These are phyloP conservation scores for Coelastrella sp. DNA, from an alignment of 139 green algal genomes.

Conservation along the genomic window DNA sequence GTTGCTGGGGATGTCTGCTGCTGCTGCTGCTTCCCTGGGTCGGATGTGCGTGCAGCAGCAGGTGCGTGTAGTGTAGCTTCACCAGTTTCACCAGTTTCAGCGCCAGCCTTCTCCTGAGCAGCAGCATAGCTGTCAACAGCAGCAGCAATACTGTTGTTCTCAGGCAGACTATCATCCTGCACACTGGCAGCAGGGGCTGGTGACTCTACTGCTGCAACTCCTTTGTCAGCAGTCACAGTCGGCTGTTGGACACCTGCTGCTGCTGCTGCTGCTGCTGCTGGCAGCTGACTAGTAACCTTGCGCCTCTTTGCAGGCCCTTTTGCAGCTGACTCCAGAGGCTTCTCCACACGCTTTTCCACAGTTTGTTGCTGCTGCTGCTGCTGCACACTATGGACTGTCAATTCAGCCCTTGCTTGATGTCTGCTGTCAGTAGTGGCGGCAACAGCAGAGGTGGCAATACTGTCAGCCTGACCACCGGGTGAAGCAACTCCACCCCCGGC, in stretches of 20 bases:
- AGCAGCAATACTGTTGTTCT: background rate
- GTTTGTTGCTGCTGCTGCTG: background rate
- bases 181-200: background rate
- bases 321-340: background rate
- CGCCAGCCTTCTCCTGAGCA: background rate
- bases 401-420: background rate
- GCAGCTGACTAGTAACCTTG: background rate
- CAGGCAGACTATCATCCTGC: background rate
- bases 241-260: background rate
- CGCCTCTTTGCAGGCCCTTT: background rate
- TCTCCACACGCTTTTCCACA: background rate
- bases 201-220: background rate
- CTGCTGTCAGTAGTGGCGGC: background rate
- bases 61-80: background rate
- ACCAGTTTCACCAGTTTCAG: background rate
- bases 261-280: constrained; percentile 1
- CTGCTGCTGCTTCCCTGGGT: background rate
- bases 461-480: background rate
- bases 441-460: background rate
- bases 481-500: background rate
- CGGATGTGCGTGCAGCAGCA: background rate
- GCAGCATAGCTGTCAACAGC: background rate
- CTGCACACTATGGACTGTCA: background rate
- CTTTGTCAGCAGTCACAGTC: background rate
- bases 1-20: background rate